Conservation (phyloP, 176 grass and related monocot genomes). For the Metroxylon sagu region DNA sequence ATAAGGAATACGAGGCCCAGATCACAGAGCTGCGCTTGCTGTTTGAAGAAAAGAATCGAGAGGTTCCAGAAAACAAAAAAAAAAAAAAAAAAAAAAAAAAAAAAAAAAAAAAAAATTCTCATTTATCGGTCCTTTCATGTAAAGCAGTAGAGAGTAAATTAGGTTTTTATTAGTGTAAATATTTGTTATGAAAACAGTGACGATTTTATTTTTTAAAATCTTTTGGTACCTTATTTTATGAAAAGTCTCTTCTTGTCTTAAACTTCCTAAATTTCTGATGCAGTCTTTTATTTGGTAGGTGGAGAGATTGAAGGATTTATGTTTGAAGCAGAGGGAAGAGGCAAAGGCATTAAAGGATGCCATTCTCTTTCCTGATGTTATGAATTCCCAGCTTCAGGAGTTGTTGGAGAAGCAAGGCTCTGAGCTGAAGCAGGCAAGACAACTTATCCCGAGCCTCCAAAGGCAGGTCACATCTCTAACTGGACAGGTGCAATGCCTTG, state of each 20-base stretch:
- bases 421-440: constrained; percentile 38
- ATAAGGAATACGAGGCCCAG: constrained; percentile 70
- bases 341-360: constrained; percentile 75
- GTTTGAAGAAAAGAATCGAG: constrained; percentile 48
- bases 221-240: too few relatives aligned
- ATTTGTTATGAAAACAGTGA: too few relatives aligned
- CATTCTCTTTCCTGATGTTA: constrained; percentile 66
- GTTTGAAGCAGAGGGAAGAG: constrained; percentile 86
- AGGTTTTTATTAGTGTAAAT: too few relatives aligned
- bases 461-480: constrained; percentile 79
- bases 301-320: constrained; percentile 91
- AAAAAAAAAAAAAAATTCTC: too few relatives aligned
- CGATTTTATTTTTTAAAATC: too few relatives aligned
- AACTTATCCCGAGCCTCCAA: constrained; percentile 53
- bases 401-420: constrained; percentile 27
- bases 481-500: constrained; percentile 72
- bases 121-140: too few relatives aligned
- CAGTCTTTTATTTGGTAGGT: constrained; percentile 20
- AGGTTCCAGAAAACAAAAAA: constrained; percentile 21
- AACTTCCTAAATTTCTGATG: not conserved
- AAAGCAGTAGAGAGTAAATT: too few relatives aligned
- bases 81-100: too few relatives aligned
- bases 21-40: constrained; percentile 57
- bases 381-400: constrained; percentile 18
- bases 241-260: too few relatives aligned